Base-by-base conservation (phyloP, 768 basidiomycete genomes). In the Dioszegia hungarica region DNA sequence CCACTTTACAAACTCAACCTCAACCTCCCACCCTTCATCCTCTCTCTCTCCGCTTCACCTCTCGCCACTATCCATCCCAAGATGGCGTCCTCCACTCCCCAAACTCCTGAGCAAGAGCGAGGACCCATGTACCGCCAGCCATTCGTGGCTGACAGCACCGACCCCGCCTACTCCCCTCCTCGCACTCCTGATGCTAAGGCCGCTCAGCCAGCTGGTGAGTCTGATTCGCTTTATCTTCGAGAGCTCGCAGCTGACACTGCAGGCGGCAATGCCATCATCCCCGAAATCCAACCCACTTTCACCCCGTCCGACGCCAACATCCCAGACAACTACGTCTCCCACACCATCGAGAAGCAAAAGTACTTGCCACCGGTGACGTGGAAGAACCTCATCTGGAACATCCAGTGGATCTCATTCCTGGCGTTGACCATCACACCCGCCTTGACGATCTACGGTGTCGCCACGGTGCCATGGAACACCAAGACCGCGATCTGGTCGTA, bases 281-380 rank as follows among this genome's bases (percentile, higher is more conserved):
- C 48, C 14, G 61, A 67, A 29, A 72, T 74, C 48, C 37, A 60
- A 56, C 67, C 74, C 20, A 74, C 70, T 29, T 61, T 70, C 58
- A 56, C 53, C 25, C 68, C 76, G 15, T 67, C 73, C 24, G 77
- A 78, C 63, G 25, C 55, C 28, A 47, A 75, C 62, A 84, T 88
- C 57, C 86, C 87, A 15, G 87, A 89, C 77, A 89, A 90, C 80
- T 90, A 89, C 67, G 88, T 90, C 72, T 79, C 84, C 22, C 81
- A 86, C 75, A 88, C 85, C 3, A 80, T 90, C 68, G 83, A 82
- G 64, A 84, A 82, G 31, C 80, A 82, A 57, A 86, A 86, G 69
- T 68, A 84, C 2, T 79, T 86, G 11, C 87, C 88, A 0, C 87
- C 87, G 0, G 78, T 89, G 61, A 79, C 80, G 3, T 83, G 81